phyloP scores from a whole-genome alignment of 257 asterid species.

The Solanum sitiens region DNA sequence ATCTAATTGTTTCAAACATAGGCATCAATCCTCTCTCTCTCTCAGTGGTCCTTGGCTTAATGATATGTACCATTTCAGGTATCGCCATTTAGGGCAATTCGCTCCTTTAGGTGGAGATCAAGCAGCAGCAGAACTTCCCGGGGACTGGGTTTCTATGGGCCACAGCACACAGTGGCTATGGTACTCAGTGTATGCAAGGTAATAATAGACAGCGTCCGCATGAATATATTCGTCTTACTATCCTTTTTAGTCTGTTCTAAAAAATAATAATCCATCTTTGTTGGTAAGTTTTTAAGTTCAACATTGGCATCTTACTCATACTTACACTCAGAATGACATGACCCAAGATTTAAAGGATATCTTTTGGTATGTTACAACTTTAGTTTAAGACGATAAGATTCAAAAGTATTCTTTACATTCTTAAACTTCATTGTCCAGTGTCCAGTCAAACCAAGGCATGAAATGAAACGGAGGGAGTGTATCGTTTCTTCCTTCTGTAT shows the following conservation, averaged over 20 bases:
- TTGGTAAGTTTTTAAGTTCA: background rate
- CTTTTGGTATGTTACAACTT: background rate
- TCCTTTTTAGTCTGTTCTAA: background rate
- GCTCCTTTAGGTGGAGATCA: slow-evolving; percentile 98
- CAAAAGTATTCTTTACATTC: background rate
- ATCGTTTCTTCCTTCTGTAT: background rate
- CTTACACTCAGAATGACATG: background rate
- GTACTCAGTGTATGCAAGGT: slow-evolving; percentile 97
- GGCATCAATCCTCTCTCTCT: background rate
- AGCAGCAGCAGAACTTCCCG: slow-evolving; percentile 95
- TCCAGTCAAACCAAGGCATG: background rate
- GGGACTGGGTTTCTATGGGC: slow-evolving; percentile 97
- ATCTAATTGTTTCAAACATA: background rate
- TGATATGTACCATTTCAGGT: slow-evolving; percentile 26
- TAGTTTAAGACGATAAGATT: background rate
- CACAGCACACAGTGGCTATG: slow-evolving; percentile 88
- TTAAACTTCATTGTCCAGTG: background rate
- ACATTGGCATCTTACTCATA: too few relatives aligned
- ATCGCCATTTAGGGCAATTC: slow-evolving; percentile 89
- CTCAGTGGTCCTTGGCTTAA: background rate
- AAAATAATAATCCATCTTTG: background rate
- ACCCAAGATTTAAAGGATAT: background rate
- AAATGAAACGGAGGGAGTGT: background rate
- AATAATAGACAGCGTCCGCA: background rate
- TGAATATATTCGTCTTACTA: background rate